phyloP scores from a whole-genome alignment of 2,329 filamentous ascomycete species.

The Colletotrichum aenigma region DNA sequence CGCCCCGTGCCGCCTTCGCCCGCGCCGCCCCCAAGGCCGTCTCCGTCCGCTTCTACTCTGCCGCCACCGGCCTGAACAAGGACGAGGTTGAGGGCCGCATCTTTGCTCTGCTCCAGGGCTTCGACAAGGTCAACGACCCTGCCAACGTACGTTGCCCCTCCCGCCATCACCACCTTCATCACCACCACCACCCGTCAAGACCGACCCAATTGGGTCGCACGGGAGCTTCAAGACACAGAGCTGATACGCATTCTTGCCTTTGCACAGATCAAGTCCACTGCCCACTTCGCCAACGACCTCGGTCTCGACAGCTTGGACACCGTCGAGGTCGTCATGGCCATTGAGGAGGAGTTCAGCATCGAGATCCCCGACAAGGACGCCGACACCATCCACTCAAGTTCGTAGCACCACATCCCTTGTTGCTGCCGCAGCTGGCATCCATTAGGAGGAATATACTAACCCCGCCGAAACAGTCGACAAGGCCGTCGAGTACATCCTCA shows the following conservation, averaged over 20 bases:
- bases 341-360: conserved; percentile 94
- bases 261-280: conserved; percentile 74
- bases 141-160: conserved; percentile 56
- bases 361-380: conserved; percentile 98
- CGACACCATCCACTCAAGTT: conserved; percentile 92
- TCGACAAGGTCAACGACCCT: conserved; percentile 87
- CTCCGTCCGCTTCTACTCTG: conserved; percentile 81
- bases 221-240: not conserved
- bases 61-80: conserved; percentile 77
- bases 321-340: conserved; percentile 99
- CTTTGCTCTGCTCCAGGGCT: conserved; percentile 90
- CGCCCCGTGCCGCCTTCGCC: conserved; percentile 61
- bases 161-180: not conserved
- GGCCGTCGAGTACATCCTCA: conserved; percentile 91
- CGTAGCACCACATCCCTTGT: conserved; percentile 36
- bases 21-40: conserved; percentile 67
- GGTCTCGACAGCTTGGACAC: conserved; percentile 97
- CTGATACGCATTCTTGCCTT: not conserved
- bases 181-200: not conserved
- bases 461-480: conserved; percentile 72
- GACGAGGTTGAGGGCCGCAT: conserved; percentile 90
- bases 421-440: not conserved
- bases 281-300: conserved; percentile 97
- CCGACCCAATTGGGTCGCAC: not conserved
- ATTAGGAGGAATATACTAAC: conserved; percentile 4